Percentiles rank a stretch among this genome's conserved stretches.
Evolutionary conservation across 2,329 filamentous ascomycete genomes (phyloP).

Genomic region (Aureobasidium sp.): DNA sequence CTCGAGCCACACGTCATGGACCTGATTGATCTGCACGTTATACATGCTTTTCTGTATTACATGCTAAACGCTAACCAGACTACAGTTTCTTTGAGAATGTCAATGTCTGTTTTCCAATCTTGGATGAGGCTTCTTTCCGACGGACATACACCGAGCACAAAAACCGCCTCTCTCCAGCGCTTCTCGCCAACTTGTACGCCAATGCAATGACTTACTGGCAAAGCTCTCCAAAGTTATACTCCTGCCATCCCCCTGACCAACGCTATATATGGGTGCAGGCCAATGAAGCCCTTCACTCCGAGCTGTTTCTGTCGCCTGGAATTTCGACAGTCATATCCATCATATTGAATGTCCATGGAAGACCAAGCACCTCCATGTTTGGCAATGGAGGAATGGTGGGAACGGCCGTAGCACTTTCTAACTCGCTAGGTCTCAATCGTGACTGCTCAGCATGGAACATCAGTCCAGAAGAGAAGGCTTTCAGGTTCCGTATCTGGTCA

Average conservation of each 20-base stretch:
- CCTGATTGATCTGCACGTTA: background rate
- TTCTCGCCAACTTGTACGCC: slow-evolving; percentile 36
- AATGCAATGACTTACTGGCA: slow-evolving; percentile 33
- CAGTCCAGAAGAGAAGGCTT: slow-evolving; percentile 43
- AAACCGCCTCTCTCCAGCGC: slow-evolving; percentile 31
- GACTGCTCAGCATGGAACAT: slow-evolving; percentile 49
- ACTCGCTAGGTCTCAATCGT: slow-evolving; percentile 50
- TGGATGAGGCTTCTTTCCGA: slow-evolving; percentile 34
- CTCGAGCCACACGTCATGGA: background rate
- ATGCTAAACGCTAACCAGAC: background rate
- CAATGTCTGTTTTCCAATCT: slow-evolving; percentile 33
- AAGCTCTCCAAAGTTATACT: slow-evolving; percentile 30
- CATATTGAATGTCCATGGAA: slow-evolving; percentile 35
- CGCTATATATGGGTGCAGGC: slow-evolving; percentile 38
- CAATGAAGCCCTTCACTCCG: slow-evolving; percentile 35
- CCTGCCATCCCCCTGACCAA: slow-evolving; percentile 32
- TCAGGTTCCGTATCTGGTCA: slow-evolving; percentile 52
- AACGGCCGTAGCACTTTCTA: slow-evolving; percentile 47
- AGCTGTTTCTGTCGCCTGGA: slow-evolving; percentile 34
- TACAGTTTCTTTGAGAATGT: slow-evolving; percentile 35
- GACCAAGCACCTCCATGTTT: slow-evolving; percentile 35
- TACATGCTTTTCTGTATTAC: background rate
- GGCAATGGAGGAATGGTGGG: slow-evolving; percentile 49
- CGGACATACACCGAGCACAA: slow-evolving; percentile 27
- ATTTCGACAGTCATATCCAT: slow-evolving; percentile 35